These are phyloP conservation scores for Solioccasus polychromus DNA, from an alignment of 768 basidiomycete genomes.

Conservation along the genomic window DNA sequence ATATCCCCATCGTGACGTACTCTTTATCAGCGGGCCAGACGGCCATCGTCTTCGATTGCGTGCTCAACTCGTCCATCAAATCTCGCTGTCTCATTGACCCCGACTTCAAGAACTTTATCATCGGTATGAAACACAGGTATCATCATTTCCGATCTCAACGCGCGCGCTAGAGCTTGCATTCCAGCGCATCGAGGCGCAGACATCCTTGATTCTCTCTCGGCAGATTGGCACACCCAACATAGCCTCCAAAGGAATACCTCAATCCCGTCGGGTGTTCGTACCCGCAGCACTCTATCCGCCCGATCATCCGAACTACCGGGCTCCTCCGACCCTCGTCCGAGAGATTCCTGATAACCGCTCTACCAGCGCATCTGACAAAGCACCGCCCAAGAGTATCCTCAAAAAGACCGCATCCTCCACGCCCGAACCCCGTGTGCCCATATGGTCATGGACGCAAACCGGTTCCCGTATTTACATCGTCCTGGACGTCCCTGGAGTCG, in stretches of 20 bases:
- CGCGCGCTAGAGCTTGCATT: conserved; percentile 56
- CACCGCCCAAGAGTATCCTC: conserved; percentile 42
- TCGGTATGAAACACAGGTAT: conserved; percentile 60
- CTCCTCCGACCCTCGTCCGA: conserved; percentile 19
- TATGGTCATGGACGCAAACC: conserved; percentile 55
- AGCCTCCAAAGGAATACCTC: conserved; percentile 66
- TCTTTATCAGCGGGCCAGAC: conserved; percentile 57
- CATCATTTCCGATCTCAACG: conserved; percentile 12
- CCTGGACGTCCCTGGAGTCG: conserved; percentile 55
- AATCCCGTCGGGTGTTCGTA: conserved; percentile 54
- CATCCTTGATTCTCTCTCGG: conserved; percentile 58
- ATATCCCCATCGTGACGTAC: conserved; percentile 2
- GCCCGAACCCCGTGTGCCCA: conserved; percentile 24
- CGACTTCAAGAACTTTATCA: conserved; percentile 66
- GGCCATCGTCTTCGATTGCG: conserved; percentile 70
- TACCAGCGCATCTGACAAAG: conserved; percentile 26
- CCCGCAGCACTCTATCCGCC: conserved; percentile 42
- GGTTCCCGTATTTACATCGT: conserved; percentile 44
- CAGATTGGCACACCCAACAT: conserved; percentile 76
- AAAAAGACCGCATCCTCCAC: conserved; percentile 25
- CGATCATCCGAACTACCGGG: conserved; percentile 16
- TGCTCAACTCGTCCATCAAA: conserved; percentile 60
- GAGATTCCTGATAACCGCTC: conserved; percentile 44
- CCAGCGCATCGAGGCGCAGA: conserved; percentile 64
- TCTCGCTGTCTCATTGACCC: conserved; percentile 56